These are phyloP conservation scores for Erigeron canadensis DNA, from an alignment of 129 eudicot species.

Conservation along the genomic window DNA sequence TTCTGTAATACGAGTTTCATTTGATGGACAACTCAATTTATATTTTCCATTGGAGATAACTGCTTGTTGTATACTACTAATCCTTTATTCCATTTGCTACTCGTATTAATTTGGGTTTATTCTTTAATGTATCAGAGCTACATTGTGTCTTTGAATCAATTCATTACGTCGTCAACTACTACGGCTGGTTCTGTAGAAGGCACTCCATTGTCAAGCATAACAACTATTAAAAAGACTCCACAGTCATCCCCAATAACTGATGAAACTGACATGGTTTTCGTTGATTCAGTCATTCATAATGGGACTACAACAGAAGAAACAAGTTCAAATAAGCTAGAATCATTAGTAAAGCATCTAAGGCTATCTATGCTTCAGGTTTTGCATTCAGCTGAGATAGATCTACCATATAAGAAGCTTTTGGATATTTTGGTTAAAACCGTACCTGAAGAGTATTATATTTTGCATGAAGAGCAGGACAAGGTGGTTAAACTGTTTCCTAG, in stretches of 20 bases:
- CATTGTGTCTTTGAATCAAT: conserved; percentile 29
- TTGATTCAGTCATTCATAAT: not conserved
- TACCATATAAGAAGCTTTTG: conserved; percentile 31
- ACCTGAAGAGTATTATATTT: conserved; percentile 27
- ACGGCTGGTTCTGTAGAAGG: not conserved
- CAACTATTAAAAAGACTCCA: conserved; percentile 5
- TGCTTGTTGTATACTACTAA: not conserved
- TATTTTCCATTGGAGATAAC: no score
- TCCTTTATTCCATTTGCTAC: not conserved
- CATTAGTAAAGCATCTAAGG: conserved; percentile 26
- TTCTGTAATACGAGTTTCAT: not conserved
- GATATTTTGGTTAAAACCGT: conserved; percentile 27
- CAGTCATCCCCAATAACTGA: conserved; percentile 10
- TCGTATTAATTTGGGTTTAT: conserved; percentile 14
- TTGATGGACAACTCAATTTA: not conserved
- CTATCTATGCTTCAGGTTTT: conserved; percentile 29
- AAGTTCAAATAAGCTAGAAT: conserved; percentile 18
- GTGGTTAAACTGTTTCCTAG: conserved; percentile 21
- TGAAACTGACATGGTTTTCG: conserved; percentile 10
- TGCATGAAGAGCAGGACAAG: conserved; percentile 22
- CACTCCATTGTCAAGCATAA: conserved; percentile 21
- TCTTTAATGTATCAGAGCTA: conserved; percentile 31
- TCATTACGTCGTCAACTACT: conserved; percentile 23
- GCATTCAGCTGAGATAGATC: conserved; percentile 29
- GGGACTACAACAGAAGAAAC: conserved; percentile 11